These are phyloP conservation scores for Lolium perenne DNA, from an alignment of 176 grass and related monocot species.

Conservation along the genomic window DNA sequence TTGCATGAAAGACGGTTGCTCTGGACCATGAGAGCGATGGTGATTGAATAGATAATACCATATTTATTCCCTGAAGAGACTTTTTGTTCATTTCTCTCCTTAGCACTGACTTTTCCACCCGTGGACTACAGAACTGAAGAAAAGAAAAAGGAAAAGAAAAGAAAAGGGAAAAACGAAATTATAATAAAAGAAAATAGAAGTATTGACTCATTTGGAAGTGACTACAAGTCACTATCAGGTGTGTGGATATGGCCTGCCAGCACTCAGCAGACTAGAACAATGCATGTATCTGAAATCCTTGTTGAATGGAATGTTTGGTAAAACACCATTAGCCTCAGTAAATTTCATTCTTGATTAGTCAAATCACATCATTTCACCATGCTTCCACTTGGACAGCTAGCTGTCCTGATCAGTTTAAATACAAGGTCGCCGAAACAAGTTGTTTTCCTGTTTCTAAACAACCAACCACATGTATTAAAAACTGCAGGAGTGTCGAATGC, in stretches of 20 bases:
- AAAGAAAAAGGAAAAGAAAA: neutral
- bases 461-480: neutral
- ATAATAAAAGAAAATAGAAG: neutral
- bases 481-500: neutral
- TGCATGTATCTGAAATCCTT: neutral
- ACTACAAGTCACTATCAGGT: neutral
- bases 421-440: neutral
- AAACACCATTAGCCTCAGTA: neutral
- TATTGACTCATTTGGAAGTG: neutral
- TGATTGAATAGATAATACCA: neutral
- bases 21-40: neutral
- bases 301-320: conserved; percentile 18
- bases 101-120: neutral
- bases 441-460: conserved; percentile 25
- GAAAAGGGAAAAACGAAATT: neutral
- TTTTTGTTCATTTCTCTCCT: neutral
- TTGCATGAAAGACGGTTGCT: neutral
- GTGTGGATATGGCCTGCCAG: neutral
- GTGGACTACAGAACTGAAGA: neutral
- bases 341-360: neutral
- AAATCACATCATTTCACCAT: neutral
- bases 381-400: neutral
- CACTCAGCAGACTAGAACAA: neutral
- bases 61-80: neutral
- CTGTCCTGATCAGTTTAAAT: conserved; percentile 13